phyloP scores from a whole-genome alignment of 306 rosid species.

The Erythrophleum fordii region DNA sequence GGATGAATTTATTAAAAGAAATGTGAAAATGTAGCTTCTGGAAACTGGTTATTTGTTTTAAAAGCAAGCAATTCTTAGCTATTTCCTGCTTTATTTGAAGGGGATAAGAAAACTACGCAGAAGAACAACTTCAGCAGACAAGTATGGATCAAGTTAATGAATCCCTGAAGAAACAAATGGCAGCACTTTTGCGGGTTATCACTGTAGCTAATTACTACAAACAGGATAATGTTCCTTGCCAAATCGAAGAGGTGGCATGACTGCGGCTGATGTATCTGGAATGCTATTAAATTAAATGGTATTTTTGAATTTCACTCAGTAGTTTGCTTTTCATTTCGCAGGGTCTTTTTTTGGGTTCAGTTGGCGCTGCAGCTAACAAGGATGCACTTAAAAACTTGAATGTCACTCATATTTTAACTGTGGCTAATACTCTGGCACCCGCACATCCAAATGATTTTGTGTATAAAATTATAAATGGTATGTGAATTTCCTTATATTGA shows the following conservation, averaged over 20 bases:
- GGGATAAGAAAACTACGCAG: not conserved
- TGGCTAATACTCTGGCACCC: constrained; percentile 58
- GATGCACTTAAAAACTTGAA: constrained; percentile 57
- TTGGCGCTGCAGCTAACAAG: constrained; percentile 69
- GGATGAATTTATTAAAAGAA: not conserved
- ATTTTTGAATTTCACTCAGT: not conserved
- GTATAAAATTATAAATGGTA: constrained; percentile 67
- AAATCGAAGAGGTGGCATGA: constrained; percentile 68
- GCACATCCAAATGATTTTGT: constrained; percentile 62
- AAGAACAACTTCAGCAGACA: constrained; percentile 34
- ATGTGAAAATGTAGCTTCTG: not conserved
- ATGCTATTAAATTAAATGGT: not conserved
- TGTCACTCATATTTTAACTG: constrained; percentile 79
- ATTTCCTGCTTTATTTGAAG: constrained; percentile 30
- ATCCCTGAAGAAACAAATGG: constrained; percentile 47
- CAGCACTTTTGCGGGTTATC: constrained; percentile 43
- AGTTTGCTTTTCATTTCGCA: constrained; percentile 36
- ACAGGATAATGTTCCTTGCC: constrained; percentile 58
- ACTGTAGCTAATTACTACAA: constrained; percentile 31
- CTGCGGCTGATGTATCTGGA: constrained; percentile 1
- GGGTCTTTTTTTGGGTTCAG: constrained; percentile 87
- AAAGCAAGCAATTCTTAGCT: not conserved
- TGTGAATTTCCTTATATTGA: constrained; percentile 29
- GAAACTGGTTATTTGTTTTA: not conserved
- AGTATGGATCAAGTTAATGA: constrained; percentile 44